These are phyloP conservation scores for Mortierella claussenii DNA, from an alignment of 192 early-diverging fungal species.

Conservation along the genomic window DNA sequence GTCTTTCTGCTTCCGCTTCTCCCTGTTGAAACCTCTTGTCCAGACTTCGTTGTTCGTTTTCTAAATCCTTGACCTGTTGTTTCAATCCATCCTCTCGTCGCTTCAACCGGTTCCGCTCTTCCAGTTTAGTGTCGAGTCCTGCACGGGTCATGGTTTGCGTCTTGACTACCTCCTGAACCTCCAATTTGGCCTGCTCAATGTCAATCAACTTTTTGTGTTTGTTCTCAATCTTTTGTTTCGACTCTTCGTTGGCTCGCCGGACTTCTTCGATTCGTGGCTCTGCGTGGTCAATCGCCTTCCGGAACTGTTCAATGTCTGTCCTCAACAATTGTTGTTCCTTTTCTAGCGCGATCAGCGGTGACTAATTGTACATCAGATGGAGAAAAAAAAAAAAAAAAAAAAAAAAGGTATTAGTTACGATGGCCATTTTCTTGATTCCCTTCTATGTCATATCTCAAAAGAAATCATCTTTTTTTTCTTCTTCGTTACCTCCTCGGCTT, in stretches of 20 bases:
- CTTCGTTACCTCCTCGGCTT: conserved; percentile 48
- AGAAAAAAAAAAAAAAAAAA: no score
- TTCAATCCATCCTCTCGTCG: conserved; percentile 30
- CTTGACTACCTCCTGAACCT: conserved; percentile 32
- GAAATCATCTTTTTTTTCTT: background rate
- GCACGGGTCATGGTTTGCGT: conserved; percentile 37
- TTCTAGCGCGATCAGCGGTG: conserved; percentile 60
- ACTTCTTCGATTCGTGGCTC: conserved; percentile 34
- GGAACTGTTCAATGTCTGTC: conserved; percentile 64
- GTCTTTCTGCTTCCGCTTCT: conserved; percentile 26
- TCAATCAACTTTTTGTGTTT: conserved; percentile 15
- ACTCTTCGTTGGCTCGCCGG: conserved; percentile 25
- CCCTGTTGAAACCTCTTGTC: conserved; percentile 22
- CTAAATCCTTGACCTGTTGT: conserved; percentile 17
- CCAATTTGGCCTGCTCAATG: conserved; percentile 22
- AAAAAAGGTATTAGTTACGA: no score
- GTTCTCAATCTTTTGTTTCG: conserved; percentile 3
- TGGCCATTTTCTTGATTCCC: no score
- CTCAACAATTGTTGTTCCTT: conserved; percentile 52
- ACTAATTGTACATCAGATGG: no score
- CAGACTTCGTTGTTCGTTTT: conserved; percentile 17
- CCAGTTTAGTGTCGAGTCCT: conserved; percentile 33
- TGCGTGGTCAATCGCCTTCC: conserved; percentile 27
- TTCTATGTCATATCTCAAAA: no score
- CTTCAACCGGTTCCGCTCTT: conserved; percentile 29